Evolutionary conservation across 768 basidiomycete species (phyloP).

Genomic region (Porpolomopsis calyptriformis): DNA sequence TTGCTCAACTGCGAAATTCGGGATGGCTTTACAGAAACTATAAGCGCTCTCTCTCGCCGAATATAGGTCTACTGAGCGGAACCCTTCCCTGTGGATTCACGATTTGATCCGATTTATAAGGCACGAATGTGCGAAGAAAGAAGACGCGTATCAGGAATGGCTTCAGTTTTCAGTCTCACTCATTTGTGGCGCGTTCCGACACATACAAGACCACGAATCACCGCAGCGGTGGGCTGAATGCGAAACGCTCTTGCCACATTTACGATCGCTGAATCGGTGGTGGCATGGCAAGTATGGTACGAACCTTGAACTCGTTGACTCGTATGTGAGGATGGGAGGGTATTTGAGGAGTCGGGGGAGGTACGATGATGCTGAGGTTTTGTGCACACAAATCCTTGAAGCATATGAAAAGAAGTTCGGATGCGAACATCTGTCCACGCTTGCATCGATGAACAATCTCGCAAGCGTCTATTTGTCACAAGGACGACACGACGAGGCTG

Average conservation of each 20-base stretch:
- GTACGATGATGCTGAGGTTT: not conserved
- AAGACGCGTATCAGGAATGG: not conserved
- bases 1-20: not conserved
- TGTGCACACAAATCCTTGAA: not conserved
- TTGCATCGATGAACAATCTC: not conserved
- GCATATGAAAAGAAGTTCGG: not conserved
- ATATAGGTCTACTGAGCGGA: not conserved
- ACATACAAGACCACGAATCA: not conserved
- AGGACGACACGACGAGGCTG: not conserved
- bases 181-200: not conserved
- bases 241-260: not conserved
- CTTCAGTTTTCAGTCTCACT: not conserved
- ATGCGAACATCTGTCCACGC: not conserved
- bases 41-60: not conserved
- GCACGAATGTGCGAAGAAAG: not conserved
- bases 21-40: not conserved
- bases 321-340: not conserved
- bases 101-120: not conserved
- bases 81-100: not conserved
- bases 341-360: not conserved
- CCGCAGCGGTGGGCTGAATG: not conserved
- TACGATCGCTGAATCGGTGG: not conserved
- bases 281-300: not conserved
- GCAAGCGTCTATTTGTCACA: not conserved
- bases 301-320: not conserved